A percentile compares a stretch with the other conserved stretches of the same genome.
Conservation (phyloP, 768 basidiomycete genomes). For the Gymnopilus dilepis region DNA sequence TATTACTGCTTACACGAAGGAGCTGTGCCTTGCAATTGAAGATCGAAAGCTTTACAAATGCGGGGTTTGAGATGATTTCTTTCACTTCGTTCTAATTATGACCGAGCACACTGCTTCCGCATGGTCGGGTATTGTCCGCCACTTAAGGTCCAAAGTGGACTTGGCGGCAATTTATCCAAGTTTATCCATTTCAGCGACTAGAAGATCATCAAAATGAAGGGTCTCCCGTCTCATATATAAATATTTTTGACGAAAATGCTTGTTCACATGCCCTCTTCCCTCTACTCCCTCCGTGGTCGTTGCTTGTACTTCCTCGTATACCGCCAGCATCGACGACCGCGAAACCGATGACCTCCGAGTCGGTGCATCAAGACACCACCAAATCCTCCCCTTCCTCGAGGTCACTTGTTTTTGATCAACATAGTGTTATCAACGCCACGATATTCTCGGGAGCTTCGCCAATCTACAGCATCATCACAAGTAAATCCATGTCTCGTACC, state of each 20-base stretch:
- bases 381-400: neutral
- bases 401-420: slow-evolving; percentile 1
- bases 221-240: neutral
- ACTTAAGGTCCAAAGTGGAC: neutral
- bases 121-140: neutral
- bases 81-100: neutral
- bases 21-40: too few species aligned
- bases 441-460: slow-evolving; percentile 5
- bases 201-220: neutral
- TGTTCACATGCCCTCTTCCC: neutral
- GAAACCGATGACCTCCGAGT: neutral
- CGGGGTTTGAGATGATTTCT: neutral
- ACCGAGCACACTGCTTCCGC: neutral
- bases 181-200: neutral
- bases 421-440: slow-evolving; percentile 2
- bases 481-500: slow-evolving; percentile 13
- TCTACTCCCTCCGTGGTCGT: neutral
- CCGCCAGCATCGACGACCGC: neutral
- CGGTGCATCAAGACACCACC: neutral
- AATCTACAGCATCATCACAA: slow-evolving; percentile 12
- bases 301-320: neutral
- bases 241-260: neutral
- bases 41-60: too few species aligned
- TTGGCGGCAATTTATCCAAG: neutral
- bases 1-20: too few species aligned